phyloP scores from a whole-genome alignment of 108 stramenopile genomes.

The Discostella stelligeroides region DNA sequence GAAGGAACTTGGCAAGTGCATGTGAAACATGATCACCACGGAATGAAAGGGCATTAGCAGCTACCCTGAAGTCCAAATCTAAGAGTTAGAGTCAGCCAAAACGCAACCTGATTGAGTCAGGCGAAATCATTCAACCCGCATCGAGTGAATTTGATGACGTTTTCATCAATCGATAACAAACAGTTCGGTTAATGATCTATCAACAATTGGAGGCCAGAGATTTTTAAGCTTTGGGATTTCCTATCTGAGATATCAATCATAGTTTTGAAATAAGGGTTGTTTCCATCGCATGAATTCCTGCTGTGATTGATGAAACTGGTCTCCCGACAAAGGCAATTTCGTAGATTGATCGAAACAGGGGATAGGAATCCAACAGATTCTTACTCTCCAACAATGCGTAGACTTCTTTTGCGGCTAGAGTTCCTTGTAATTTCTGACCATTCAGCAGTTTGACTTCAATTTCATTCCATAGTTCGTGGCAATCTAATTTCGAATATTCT shows the following conservation, averaged over 20 bases:
- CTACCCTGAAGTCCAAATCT: too few relatives aligned
- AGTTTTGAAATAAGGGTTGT: conserved; percentile 12
- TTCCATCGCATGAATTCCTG: conserved; percentile 48
- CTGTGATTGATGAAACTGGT: conserved; percentile 59
- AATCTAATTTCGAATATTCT: conserved; percentile 38
- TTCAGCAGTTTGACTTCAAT: conserved; percentile 86
- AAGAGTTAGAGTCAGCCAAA: too few relatives aligned
- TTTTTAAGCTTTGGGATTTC: too few relatives aligned
- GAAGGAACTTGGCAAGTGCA: too few relatives aligned
- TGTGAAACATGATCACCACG: too few relatives aligned
- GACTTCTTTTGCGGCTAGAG: conserved; percentile 83
- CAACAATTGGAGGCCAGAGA: too few relatives aligned
- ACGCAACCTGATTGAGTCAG: too few relatives aligned
- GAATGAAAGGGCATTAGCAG: too few relatives aligned
- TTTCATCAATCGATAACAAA: too few relatives aligned
- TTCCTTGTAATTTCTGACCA: conserved; percentile 96
- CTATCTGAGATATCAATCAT: conserved; percentile 2
- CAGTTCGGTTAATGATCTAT: too few relatives aligned
- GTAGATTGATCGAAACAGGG: conserved; percentile 86
- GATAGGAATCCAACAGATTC: conserved; percentile 70
- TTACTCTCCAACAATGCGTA: conserved; percentile 67
- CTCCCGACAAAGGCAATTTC: conserved; percentile 80
- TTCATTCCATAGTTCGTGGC: conserved; percentile 60
- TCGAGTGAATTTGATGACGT: too few relatives aligned
- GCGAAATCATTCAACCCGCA: too few relatives aligned